Conservation (phyloP, 176 grass and related monocot species). For the Panicum miliaceum region DNA sequence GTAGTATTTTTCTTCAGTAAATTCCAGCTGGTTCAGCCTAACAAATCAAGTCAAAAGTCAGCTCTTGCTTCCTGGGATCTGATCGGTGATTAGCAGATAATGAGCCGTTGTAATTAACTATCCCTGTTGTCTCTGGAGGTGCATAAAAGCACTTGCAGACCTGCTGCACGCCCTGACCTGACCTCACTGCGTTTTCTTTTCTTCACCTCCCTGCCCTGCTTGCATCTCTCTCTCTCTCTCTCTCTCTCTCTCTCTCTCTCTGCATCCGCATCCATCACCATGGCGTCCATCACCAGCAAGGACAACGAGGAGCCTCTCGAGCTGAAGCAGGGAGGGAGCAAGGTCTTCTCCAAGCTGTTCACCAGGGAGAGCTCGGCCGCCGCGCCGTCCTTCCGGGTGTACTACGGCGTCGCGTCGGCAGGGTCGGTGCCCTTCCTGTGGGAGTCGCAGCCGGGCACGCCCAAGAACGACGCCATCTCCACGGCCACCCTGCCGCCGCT, state of each 20-base stretch:
- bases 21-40: neutral
- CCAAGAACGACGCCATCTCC: slow-evolving; percentile 58
- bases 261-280: slow-evolving; percentile 9
- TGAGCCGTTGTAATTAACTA: slow-evolving; percentile 15
- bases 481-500: slow-evolving; percentile 43
- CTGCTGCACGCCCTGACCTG: neutral
- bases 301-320: slow-evolving; percentile 38
- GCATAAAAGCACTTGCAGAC: slow-evolving; percentile 38
- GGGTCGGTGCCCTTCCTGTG: slow-evolving; percentile 82
- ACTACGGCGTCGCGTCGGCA: slow-evolving; percentile 73
- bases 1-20: neutral
- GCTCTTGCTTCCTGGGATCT: slow-evolving; percentile 24
- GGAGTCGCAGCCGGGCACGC: slow-evolving; percentile 91
- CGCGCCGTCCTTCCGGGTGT: slow-evolving; percentile 76
- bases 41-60: slow-evolving; percentile 29
- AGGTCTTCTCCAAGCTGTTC: slow-evolving; percentile 61
- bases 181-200: neutral
- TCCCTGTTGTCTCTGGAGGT: neutral
- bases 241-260: slow-evolving; percentile 1
- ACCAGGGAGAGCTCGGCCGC: slow-evolving; percentile 55
- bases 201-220: neutral
- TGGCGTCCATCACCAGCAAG: slow-evolving; percentile 22
- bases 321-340: slow-evolving; percentile 62
- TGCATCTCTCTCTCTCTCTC: neutral
- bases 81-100: neutral